Conservation (phyloP, 169 alveolate genomes). For the Besnoitia besnoiti region DNA sequence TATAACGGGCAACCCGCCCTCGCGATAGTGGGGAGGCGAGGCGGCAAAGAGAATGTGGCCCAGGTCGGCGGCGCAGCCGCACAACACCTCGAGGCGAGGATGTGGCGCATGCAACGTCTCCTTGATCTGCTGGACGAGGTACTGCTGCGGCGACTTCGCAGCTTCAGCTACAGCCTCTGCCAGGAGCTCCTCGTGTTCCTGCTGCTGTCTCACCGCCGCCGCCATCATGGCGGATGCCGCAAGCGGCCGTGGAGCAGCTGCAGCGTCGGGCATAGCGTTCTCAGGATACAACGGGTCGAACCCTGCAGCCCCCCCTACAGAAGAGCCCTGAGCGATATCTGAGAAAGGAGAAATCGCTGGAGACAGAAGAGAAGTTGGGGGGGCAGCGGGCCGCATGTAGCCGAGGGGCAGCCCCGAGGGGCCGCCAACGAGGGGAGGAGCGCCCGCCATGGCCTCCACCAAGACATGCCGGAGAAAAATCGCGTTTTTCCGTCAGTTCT, state of each 20-base stretch:
- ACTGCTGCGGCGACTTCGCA: neutral
- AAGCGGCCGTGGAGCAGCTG: neutral
- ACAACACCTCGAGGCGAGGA: neutral
- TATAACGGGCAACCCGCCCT: neutral
- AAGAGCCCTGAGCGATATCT: neutral
- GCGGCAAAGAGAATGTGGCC: constrained; percentile 12
- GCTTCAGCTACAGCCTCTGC: constrained; percentile 27
- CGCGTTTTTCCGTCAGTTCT: too few relatives aligned
- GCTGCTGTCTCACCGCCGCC: neutral
- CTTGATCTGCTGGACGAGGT: neutral
- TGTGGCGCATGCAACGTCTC: constrained; percentile 7
- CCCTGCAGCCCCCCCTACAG: neutral
- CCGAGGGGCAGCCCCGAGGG: neutral
- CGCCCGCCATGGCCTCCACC: neutral
- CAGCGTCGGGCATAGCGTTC: neutral
- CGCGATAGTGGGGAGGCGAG: neutral
- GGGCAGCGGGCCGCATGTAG: neutral
- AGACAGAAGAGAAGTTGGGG: neutral
- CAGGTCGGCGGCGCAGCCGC: neutral
- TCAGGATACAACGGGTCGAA: neutral
- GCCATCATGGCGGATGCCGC: neutral
- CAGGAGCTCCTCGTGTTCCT: neutral
- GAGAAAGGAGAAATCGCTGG: neutral
- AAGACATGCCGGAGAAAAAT: too few relatives aligned
- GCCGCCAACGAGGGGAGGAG: neutral